Conservation (phyloP, 495 filamentous ascomycete species). For the Penicillium dipodomyicola region DNA sequence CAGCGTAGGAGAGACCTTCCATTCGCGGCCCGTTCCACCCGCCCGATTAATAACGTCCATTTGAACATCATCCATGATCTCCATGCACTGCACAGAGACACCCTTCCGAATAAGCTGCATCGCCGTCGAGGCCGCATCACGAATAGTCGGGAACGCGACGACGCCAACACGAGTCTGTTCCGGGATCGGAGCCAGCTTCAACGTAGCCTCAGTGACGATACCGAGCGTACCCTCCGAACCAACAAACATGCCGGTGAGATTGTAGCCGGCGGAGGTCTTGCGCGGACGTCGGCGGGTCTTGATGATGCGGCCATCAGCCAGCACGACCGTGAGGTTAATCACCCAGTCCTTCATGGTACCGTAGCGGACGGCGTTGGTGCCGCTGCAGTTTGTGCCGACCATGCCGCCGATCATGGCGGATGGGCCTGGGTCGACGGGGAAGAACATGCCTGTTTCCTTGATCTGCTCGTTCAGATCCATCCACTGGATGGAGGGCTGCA, state of each 20-base stretch:
- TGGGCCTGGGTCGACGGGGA: slow-evolving; percentile 78
- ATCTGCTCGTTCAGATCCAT: slow-evolving; percentile 82
- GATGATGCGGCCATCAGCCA: slow-evolving; percentile 88
- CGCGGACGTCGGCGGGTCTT: slow-evolving; percentile 63
- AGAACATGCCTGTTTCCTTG: slow-evolving; percentile 75
- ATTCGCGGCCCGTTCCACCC: slow-evolving; percentile 66
- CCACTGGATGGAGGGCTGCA: slow-evolving; percentile 90
- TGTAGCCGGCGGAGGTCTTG: slow-evolving; percentile 86
- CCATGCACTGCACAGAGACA: slow-evolving; percentile 82
- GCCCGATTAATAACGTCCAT: slow-evolving; percentile 88
- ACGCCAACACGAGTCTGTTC: slow-evolving; percentile 79
- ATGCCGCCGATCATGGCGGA: slow-evolving; percentile 87
- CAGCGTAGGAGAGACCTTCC: slow-evolving; percentile 79
- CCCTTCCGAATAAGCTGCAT: slow-evolving; percentile 75
- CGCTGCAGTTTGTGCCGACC: slow-evolving; percentile 90
- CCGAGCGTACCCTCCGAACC: slow-evolving; percentile 93
- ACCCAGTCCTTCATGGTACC: slow-evolving; percentile 99
- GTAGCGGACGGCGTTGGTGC: slow-evolving; percentile 91
- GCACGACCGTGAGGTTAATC: slow-evolving; percentile 80
- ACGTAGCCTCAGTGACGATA: slow-evolving; percentile 79
- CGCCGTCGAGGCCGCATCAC: slow-evolving; percentile 77
- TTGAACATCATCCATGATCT: slow-evolving; percentile 90
- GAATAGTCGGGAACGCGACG: slow-evolving; percentile 72
- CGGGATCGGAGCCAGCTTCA: slow-evolving; percentile 81
- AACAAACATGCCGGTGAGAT: slow-evolving; percentile 79